Conservation (phyloP, 1,284 basidiomycete species). For the Rhodotorula sp. region DNA sequence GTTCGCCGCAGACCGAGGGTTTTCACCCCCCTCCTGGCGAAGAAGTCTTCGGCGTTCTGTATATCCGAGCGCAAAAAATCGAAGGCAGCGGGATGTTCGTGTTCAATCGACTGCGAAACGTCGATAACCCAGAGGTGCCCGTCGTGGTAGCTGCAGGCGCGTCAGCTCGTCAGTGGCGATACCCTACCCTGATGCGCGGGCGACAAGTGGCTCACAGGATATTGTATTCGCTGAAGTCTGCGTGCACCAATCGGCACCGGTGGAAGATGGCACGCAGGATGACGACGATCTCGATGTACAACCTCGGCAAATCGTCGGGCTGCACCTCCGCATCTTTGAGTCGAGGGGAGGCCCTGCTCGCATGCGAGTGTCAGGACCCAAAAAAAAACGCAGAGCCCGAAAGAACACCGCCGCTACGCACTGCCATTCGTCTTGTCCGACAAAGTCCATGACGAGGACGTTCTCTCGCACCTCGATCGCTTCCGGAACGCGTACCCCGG, state of each 20-base stretch:
- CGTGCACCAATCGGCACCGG: constrained; percentile 90
- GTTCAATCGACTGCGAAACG: constrained; percentile 97
- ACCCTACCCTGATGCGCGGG: background rate
- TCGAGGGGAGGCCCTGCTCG: constrained; percentile 75
- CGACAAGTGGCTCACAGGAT: constrained; percentile 66
- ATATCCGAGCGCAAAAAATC: constrained; percentile 94
- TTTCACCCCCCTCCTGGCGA: constrained; percentile 68
- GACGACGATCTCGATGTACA: constrained; percentile 81
- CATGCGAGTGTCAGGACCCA: background rate
- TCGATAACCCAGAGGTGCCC: constrained; percentile 90
- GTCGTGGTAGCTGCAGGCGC: constrained; percentile 53
- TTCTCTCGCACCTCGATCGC: constrained; percentile 94
- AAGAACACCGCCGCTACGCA: constrained; percentile 49
- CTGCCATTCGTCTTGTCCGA: constrained; percentile 76
- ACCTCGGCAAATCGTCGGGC: constrained; percentile 55
- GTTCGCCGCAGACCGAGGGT: constrained; percentile 77
- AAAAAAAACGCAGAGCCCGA: no score
- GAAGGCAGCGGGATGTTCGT: constrained; percentile 93
- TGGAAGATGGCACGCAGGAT: constrained; percentile 83
- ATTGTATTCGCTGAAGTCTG: constrained; percentile 98
- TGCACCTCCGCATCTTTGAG: constrained; percentile 81
- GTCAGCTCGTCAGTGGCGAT: background rate
- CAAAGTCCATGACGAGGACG: constrained; percentile 92
- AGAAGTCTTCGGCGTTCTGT: constrained; percentile 91
- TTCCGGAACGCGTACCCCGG: constrained; percentile 81